Evolutionary conservation across 805 yeast species (phyloP).

Genomic region (Kurtzmaniella fragi): DNA sequence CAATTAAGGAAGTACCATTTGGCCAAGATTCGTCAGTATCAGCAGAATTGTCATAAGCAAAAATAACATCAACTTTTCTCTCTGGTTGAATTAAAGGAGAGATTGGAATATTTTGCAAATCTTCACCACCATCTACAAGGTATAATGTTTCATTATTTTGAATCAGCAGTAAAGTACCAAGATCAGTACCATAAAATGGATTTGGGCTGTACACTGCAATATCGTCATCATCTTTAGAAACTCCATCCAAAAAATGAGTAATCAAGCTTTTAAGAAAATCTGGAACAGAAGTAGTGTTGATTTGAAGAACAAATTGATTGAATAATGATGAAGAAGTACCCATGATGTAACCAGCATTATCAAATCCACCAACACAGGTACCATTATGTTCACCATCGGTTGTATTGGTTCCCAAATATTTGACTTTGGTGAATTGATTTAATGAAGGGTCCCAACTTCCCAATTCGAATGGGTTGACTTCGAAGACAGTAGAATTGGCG

Average conservation of each 20-base stretch:
- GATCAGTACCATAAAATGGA: constrained; percentile 28
- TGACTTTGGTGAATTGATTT: constrained; percentile 21
- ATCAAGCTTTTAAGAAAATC: constrained; percentile 20
- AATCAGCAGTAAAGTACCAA: constrained; percentile 17
- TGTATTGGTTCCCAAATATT: constrained; percentile 25
- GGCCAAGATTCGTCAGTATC: constrained; percentile 38
- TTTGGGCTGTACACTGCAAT: constrained; percentile 38
- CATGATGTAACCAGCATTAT: constrained; percentile 36
- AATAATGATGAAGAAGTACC: constrained; percentile 37
- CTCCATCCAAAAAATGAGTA: constrained; percentile 16
- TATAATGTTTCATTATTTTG: constrained; percentile 23
- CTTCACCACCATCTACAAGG: constrained; percentile 42
- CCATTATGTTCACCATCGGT: constrained; percentile 14
- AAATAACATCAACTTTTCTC: constrained; percentile 35
- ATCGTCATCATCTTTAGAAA: constrained; percentile 25
- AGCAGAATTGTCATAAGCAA: constrained; percentile 40
- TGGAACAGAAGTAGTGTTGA: constrained; percentile 17
- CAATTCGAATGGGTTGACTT: constrained; percentile 33
- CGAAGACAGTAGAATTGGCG: constrained; percentile 59
- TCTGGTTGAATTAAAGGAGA: constrained; percentile 34
- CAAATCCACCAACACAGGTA: constrained; percentile 25
- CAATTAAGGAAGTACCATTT: constrained; percentile 34
- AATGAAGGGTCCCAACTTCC: constrained; percentile 41
- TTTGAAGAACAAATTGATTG: constrained; percentile 25
- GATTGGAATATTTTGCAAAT: constrained; percentile 36